Percentiles rank a stretch among this genome's conserved stretches.
Evolutionary conservation across 345 rosid species (phyloP).

Genomic region (Ailanthus altissimus): DNA sequence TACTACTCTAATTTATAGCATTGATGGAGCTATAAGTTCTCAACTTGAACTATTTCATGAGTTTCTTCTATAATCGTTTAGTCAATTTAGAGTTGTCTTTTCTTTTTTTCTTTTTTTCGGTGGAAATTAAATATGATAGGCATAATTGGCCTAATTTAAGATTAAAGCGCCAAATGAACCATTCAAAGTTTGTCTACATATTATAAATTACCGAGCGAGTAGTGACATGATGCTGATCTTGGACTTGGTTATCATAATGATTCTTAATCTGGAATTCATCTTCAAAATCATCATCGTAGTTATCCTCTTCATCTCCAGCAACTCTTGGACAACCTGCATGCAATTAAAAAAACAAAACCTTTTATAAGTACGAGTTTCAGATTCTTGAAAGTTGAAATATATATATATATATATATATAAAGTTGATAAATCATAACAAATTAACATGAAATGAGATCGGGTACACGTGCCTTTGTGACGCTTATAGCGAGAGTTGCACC

Average conservation of each 20-base stretch:
- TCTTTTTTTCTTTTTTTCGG: not conserved
- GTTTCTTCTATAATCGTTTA: not conserved
- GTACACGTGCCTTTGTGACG: slow-evolving; percentile 64
- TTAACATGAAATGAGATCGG: not conserved
- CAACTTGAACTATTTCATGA: not conserved
- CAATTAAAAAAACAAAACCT: not conserved
- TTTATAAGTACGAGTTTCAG: not conserved
- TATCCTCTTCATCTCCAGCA: slow-evolving; percentile 66
- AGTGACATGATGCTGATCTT: slow-evolving; percentile 29
- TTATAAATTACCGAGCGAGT: slow-evolving; percentile 40
- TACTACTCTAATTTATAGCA: not conserved
- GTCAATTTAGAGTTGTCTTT: not conserved
- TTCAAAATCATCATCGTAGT: slow-evolving; percentile 62
- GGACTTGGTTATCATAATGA: slow-evolving; percentile 37
- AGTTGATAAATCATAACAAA: not conserved
- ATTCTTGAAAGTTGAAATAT: no score
- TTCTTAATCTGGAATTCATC: slow-evolving; percentile 59
- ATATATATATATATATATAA: no score
- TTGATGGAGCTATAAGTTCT: not conserved
- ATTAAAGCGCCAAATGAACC: not conserved
- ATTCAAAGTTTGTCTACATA: not conserved
- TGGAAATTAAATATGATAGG: not conserved
- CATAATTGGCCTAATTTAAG: not conserved
- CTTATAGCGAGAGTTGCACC: slow-evolving; percentile 88
- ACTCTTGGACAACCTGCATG: slow-evolving; percentile 67